phyloP scores from a whole-genome alignment of 202 grass and related monocot genomes.

The Carex arenaria region DNA sequence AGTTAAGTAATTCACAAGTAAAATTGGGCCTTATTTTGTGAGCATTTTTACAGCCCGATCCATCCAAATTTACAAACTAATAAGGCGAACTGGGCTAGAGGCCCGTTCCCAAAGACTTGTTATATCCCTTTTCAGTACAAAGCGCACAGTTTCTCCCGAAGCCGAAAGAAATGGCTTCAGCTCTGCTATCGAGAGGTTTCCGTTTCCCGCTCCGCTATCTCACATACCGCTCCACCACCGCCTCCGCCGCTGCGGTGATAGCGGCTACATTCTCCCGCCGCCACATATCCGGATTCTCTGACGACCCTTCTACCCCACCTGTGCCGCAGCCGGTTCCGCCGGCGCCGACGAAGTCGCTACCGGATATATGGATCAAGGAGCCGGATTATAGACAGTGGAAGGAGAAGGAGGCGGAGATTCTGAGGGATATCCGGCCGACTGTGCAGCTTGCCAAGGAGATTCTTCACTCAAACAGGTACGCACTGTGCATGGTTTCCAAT shows the following conservation, averaged over 20 bases:
- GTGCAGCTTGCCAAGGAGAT: conserved; percentile 63
- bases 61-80: too few species aligned
- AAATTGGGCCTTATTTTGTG: too few species aligned
- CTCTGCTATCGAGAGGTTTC: conserved; percentile 16
- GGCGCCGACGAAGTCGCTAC: conserved; percentile 19
- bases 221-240: conserved; percentile 21
- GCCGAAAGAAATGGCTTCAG: conserved; percentile 13
- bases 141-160: not conserved
- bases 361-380: not conserved
- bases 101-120: too few species aligned
- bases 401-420: conserved; percentile 55
- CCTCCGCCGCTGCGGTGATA: conserved; percentile 12
- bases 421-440: conserved; percentile 52
- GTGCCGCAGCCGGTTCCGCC: not conserved
- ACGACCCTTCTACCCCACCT: conserved; percentile 10
- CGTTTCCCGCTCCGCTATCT: conserved; percentile 23
- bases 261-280: conserved; percentile 4
- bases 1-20: too few species aligned
- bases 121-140: not conserved
- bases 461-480: conserved; percentile 74
- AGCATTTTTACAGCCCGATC: too few species aligned
- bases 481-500: not conserved
- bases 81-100: too few species aligned
- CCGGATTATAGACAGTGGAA: conserved; percentile 35
- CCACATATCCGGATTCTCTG: conserved; percentile 12